Conservation (phyloP, 2,329 filamentous ascomycete genomes). For the Penicillium brevicompactum region DNA sequence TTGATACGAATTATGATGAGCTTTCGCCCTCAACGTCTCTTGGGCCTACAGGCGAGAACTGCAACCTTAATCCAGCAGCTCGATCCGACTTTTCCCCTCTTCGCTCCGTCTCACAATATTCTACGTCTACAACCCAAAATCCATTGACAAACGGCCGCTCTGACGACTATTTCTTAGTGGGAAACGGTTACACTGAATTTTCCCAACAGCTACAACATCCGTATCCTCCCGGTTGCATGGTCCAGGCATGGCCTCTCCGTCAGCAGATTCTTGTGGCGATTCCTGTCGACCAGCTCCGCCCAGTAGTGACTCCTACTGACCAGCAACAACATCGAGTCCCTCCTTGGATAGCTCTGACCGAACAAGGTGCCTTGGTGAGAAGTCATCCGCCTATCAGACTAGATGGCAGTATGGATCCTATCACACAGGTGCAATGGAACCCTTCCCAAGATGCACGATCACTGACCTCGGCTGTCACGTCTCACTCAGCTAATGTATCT, state of each 20-base stretch:
- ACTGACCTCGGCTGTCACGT: neutral
- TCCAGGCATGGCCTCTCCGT: constrained; percentile 11
- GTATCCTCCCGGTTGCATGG: neutral
- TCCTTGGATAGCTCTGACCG: constrained; percentile 30
- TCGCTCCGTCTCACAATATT: neutral
- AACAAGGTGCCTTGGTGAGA: neutral
- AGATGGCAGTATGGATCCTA: constrained; percentile 1
- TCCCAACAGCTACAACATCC: neutral
- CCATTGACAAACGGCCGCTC: neutral
- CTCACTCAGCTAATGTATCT: neutral
- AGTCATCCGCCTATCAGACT: constrained; percentile 1
- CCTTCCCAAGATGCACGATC: neutral
- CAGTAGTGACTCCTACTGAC: constrained; percentile 10
- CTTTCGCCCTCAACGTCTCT: neutral
- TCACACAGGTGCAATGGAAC: neutral
- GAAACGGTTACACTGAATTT: neutral
- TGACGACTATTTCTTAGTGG: no score
- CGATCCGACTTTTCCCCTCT: neutral
- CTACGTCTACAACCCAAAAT: neutral
- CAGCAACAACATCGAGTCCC: constrained; percentile 49
- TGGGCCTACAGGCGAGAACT: neutral
- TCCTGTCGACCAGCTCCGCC: constrained; percentile 20
- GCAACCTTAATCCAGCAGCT: neutral
- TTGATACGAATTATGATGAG: neutral
- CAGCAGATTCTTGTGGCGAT: constrained; percentile 35